phyloP scores from a whole-genome alignment of 2,329 filamentous ascomycete genomes.

The Hypoxylon sp. region DNA sequence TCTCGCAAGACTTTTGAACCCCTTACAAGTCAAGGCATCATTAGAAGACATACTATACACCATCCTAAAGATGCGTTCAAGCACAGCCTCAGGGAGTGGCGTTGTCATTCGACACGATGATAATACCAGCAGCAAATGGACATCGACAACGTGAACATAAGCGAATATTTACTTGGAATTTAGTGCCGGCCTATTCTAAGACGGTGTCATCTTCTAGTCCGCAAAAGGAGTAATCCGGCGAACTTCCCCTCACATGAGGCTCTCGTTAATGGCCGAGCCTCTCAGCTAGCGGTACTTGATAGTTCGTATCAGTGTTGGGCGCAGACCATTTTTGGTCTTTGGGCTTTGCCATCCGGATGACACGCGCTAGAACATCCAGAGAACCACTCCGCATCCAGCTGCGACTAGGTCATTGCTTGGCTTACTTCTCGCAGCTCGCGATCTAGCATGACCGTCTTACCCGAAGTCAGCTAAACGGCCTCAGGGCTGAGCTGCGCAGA shows the following conservation, averaged over 20 bases:
- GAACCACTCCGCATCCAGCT: not conserved
- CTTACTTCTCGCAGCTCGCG: not conserved
- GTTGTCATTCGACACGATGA: constrained; percentile 19
- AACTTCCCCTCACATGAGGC: constrained; percentile 7
- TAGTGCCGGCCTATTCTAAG: not conserved
- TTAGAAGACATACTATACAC: too few relatives aligned
- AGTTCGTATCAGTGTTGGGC: constrained; percentile 5
- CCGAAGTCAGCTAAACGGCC: constrained; percentile 8
- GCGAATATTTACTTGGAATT: not conserved
- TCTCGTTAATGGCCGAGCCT: constrained; percentile 1
- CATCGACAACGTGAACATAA: not conserved
- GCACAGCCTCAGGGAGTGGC: not conserved
- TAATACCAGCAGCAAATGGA: constrained; percentile 3
- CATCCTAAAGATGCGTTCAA: too few relatives aligned
- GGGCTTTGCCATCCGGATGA: not conserved
- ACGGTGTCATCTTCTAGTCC: not conserved
- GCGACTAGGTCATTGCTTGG: constrained; percentile 2
- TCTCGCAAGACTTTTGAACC: not conserved
- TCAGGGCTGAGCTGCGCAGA: constrained; percentile 10
- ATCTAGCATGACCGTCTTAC: constrained; percentile 18
- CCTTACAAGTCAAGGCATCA: not conserved
- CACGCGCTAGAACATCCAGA: not conserved
- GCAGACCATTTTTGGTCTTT: not conserved
- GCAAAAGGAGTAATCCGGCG: constrained; percentile 11
- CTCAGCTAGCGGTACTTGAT: not conserved